phyloP scores from a whole-genome alignment of 129 eudicot genomes.

The Glebionis coronaria region DNA sequence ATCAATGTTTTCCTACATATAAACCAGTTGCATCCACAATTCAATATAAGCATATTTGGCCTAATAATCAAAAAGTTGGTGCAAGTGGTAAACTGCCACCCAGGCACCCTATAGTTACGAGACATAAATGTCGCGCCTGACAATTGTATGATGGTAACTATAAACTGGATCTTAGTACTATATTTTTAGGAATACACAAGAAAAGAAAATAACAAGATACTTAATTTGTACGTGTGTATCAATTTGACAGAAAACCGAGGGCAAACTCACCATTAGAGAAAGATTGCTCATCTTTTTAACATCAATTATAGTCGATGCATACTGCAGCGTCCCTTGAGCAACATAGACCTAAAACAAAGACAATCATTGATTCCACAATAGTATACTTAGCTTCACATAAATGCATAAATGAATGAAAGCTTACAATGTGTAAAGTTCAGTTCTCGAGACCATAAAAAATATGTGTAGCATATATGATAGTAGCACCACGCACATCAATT shows the following conservation, averaged over 20 bases:
- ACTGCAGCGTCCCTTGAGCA: constrained; percentile 82
- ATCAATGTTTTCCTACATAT: not conserved
- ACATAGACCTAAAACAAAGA: constrained; percentile 61
- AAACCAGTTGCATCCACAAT: constrained; percentile 3
- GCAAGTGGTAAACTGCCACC: not conserved
- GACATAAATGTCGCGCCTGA: too few species aligned
- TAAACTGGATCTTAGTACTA: not conserved
- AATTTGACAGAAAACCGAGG: too few species aligned
- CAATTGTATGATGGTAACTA: too few species aligned
- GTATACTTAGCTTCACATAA: not conserved
- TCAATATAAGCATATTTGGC: not conserved
- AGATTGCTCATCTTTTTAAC: constrained; percentile 54
- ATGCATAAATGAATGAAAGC: constrained; percentile 12
- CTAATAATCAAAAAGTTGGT: not conserved
- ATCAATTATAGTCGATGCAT: constrained; percentile 67
- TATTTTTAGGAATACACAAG: not conserved
- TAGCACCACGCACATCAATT: constrained; percentile 76
- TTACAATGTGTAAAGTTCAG: constrained; percentile 95
- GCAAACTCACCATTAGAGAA: constrained; percentile 79
- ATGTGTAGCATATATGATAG: too few species aligned
- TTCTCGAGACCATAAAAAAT: too few species aligned
- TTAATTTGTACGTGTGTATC: too few species aligned
- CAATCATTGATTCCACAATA: too few species aligned
- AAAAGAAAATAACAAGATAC: not conserved
- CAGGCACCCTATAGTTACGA: too few species aligned